phyloP scores from a whole-genome alignment of 345 rosid species.

The Syzygium oleosum region DNA sequence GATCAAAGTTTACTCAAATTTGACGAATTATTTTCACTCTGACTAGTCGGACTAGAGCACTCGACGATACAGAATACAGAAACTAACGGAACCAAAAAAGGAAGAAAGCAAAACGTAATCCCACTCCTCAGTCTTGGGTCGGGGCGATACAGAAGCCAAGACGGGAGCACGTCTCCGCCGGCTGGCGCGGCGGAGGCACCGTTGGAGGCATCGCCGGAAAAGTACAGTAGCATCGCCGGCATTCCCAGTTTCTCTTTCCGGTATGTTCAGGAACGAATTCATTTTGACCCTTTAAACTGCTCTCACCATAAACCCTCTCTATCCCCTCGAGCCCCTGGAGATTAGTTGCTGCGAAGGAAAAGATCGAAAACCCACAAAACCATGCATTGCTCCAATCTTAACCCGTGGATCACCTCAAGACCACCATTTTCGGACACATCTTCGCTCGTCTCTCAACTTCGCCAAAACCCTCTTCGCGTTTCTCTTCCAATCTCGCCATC shows the following conservation, averaged over 20 bases:
- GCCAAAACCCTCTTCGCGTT: constrained; percentile 17
- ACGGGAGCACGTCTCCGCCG: background rate
- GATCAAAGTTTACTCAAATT: background rate
- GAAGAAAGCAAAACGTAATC: background rate
- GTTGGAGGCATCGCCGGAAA: background rate
- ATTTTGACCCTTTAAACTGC: background rate
- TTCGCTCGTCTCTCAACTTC: constrained; percentile 9
- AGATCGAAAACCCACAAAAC: background rate
- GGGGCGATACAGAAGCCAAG: background rate
- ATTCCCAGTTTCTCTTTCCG: background rate
- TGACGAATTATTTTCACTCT: background rate
- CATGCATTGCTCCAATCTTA: constrained; percentile 27
- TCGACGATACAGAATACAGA: background rate
- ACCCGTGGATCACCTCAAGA: constrained; percentile 17
- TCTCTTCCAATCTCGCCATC: background rate
- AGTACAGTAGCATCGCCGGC: background rate
- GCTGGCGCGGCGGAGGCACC: background rate
- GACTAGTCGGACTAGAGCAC: background rate
- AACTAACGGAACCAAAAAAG: background rate
- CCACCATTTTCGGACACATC: constrained; percentile 8
- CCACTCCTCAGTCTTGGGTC: background rate
- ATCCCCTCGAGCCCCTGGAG: background rate
- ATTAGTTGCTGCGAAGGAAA: background rate
- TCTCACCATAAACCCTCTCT: background rate
- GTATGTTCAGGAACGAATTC: background rate